phyloP scores from a whole-genome alignment of 1,284 basidiomycete species.

The Rhodotorula sp. region DNA sequence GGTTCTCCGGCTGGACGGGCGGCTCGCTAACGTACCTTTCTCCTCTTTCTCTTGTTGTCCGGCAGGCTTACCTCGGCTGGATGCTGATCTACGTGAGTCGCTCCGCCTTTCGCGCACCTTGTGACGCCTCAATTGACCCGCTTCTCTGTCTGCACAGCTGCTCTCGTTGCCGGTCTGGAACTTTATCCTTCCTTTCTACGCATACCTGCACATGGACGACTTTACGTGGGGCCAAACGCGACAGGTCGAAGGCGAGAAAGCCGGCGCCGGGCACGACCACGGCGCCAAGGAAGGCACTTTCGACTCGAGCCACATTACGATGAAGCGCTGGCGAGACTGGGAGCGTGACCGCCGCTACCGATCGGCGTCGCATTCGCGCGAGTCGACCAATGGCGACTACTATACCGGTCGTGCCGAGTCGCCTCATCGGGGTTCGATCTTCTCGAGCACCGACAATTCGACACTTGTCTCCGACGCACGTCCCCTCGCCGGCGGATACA shows the following conservation, averaged over 20 bases:
- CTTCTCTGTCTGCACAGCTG: constrained; percentile 41
- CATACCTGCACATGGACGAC: constrained; percentile 37
- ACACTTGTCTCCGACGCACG: constrained; percentile 4
- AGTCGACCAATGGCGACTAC: constrained; percentile 29
- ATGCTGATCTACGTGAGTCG: constrained; percentile 47
- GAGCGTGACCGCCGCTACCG: constrained; percentile 85
- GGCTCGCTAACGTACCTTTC: background rate
- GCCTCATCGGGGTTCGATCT: constrained; percentile 26
- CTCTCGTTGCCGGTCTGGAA: constrained; percentile 54
- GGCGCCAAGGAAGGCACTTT: constrained; percentile 78
- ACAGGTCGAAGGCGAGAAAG: constrained; percentile 43
- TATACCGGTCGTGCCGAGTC: constrained; percentile 7
- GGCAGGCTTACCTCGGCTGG: constrained; percentile 51
- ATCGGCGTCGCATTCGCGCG: constrained; percentile 32
- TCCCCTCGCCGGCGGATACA: constrained; percentile 1
- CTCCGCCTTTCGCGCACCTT: background rate
- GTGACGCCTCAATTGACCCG: background rate
- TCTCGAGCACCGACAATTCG: constrained; percentile 34
- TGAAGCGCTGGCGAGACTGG: constrained; percentile 99
- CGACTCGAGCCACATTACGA: constrained; percentile 91
- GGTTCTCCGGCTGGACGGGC: background rate
- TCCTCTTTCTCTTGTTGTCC: background rate
- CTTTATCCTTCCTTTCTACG: constrained; percentile 44
- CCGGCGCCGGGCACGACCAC: constrained; percentile 31
- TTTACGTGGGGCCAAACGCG: constrained; percentile 51